These are phyloP conservation scores for Boletus eberwhitei DNA, from an alignment of 768 basidiomycete species.

Conservation along the genomic window DNA sequence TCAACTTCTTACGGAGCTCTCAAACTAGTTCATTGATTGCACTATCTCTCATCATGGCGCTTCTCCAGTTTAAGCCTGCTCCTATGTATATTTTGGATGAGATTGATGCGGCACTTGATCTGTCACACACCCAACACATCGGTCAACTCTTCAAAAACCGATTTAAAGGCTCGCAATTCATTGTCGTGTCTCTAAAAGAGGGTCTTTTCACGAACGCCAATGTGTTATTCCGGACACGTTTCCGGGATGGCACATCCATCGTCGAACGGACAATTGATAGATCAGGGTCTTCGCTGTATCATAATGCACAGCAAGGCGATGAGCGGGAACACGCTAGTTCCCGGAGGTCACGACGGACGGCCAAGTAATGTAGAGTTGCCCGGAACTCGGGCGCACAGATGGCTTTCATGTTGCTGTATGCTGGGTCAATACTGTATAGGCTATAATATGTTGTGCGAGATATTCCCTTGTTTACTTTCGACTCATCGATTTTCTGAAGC, in stretches of 20 bases:
- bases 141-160: conserved; percentile 96
- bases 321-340: conserved; percentile 9
- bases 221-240: conserved; percentile 88
- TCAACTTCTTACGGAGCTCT: neutral
- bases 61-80: conserved; percentile 98
- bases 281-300: conserved; percentile 47
- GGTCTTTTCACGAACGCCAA: conserved; percentile 98
- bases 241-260: conserved; percentile 90
- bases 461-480: neutral
- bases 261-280: conserved; percentile 78
- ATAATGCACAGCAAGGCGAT: conserved; percentile 10
- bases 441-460: conserved; percentile 9
- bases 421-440: conserved; percentile 8
- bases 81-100: conserved; percentile 99
- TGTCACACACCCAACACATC: conserved; percentile 96
- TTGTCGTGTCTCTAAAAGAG: conserved; percentile 95
- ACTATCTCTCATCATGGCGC: conserved; percentile 95
- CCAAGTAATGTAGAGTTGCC: neutral
- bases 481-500: neutral
- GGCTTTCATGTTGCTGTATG: neutral
- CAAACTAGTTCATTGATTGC: conserved; percentile 85
- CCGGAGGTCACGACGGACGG: conserved; percentile 21
- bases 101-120: conserved; percentile 94
- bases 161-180: conserved; percentile 98
- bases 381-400: neutral